A percentile compares a stretch with the other conserved stretches of the same genome.
These are phyloP conservation scores for Cryptococcus wingfieldii DNA, from an alignment of 1,284 basidiomycete species.

Conservation along the genomic window DNA sequence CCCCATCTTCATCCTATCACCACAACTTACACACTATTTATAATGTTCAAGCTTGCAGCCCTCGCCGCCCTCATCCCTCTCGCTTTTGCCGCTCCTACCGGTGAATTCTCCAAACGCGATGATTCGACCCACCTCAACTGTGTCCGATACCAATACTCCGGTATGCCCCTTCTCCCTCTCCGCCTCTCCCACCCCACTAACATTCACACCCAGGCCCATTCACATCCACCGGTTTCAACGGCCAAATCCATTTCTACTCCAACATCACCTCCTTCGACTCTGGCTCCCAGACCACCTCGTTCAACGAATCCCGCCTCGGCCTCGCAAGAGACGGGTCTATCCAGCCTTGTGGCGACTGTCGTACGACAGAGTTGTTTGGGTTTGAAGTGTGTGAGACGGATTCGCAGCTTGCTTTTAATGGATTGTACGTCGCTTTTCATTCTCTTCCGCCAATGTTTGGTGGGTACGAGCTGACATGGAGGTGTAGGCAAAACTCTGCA, in stretches of 20 bases:
- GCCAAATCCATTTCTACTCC: slow-evolving; percentile 19
- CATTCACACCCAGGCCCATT: slow-evolving; percentile 12
- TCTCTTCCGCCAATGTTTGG: not conserved
- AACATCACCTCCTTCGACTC: slow-evolving; percentile 17
- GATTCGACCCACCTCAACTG: slow-evolving; percentile 3
- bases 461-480: not conserved
- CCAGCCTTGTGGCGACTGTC: slow-evolving; percentile 17
- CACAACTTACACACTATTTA: not conserved
- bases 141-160: slow-evolving; percentile 13
- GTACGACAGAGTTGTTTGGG: slow-evolving; percentile 19
- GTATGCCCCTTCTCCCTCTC: slow-evolving; percentile 1
- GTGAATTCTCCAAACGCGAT: not conserved
- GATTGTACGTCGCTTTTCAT: slow-evolving; percentile 13
- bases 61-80: slow-evolving; percentile 3
- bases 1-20: not conserved
- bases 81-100: slow-evolving; percentile 2
- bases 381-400: slow-evolving; percentile 21
- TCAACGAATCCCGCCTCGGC: slow-evolving; percentile 19
- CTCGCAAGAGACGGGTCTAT: slow-evolving; percentile 14
- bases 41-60: slow-evolving; percentile 6
- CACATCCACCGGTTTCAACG: slow-evolving; percentile 12
- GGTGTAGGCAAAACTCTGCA: slow-evolving; percentile 7
- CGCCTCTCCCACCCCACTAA: not conserved
- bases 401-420: slow-evolving; percentile 9
- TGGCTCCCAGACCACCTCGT: slow-evolving; percentile 9